Base-by-base conservation (phyloP, 169 alveolate species). In the Plasmodium gaboni region DNA sequence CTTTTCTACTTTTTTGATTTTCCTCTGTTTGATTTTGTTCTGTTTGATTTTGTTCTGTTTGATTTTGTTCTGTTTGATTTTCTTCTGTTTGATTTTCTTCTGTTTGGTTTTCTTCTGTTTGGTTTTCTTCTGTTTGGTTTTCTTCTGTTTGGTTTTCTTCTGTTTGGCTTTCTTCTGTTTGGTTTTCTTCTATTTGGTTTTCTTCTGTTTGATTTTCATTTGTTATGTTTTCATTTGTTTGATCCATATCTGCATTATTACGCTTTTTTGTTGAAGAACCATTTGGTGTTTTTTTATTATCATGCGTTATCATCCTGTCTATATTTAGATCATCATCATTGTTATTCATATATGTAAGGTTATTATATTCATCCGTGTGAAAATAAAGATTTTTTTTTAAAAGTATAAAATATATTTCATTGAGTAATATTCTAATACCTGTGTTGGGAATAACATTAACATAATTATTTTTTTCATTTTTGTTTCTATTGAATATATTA, bases 371-470 rank as follows among this genome's bases (percentile, higher is more conserved):
- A 61, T 86, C 87, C 5, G 92, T 86, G 22, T 86, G 87, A 60
- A 86, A 86, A 71, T 86, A 86, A 12, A 86, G n/a, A 48, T 86
- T 86, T 61, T 70, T 86, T 71, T 86, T 86, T 42, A 86, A 32
- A 5, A 86, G 70, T 50, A 86, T 86, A 69, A 71, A 86, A 71
- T 86, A 86, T 24, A 86, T 86, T 71, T 86, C 92, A 28, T 86
- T 86, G 60, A 86, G 53, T 61, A 86, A 86, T 3, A 86, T 76
- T 13, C 92, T 48, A 59, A 86, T 86, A 38, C 92, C 92, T 17
- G 92, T 86, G 10, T 70, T 71, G 7, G 92, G 92, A 12, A 72
- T 55, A 26, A 86, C 92, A 86, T 86, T 86, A 24, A 86, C 92
- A 65, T 70, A 86, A 53, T 86, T 60, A 61, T 65, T 71, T 71